Evolutionary conservation across 2,329 filamentous ascomycete species (phyloP).

Genomic region (Colletotrichum godetiae): DNA sequence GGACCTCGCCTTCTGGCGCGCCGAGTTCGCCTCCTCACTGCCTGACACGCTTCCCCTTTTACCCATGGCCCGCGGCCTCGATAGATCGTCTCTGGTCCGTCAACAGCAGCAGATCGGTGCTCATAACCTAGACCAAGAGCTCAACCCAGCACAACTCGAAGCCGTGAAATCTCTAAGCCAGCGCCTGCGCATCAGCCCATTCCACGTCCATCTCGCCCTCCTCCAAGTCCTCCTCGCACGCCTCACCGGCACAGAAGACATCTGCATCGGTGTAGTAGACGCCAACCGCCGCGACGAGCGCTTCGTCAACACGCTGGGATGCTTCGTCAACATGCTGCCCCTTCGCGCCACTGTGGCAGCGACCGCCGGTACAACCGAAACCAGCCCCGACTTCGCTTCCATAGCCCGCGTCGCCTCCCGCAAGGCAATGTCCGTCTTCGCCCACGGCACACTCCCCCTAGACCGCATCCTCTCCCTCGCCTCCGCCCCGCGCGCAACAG

Average conservation of each 20-base stretch:
- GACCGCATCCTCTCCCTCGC: slow-evolving; percentile 59
- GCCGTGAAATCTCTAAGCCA: neutral
- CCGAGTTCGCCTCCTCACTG: neutral
- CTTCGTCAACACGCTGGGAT: slow-evolving; percentile 51
- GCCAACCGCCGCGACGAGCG: slow-evolving; percentile 51
- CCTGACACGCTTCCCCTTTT: neutral
- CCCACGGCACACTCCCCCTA: slow-evolving; percentile 58
- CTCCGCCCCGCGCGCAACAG: slow-evolving; percentile 49
- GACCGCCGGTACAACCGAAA: no score
- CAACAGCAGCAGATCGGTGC: neutral
- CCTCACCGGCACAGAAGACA: slow-evolving; percentile 40
- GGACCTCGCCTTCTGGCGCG: neutral
- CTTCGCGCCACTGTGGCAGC: slow-evolving; percentile 38
- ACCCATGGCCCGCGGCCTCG: neutral
- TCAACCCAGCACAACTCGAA: neutral
- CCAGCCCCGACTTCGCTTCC: slow-evolving; percentile 43
- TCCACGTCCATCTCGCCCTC: slow-evolving; percentile 58
- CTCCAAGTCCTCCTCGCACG: slow-evolving; percentile 37
- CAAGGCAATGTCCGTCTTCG: slow-evolving; percentile 44
- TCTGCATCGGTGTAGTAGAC: slow-evolving; percentile 61
- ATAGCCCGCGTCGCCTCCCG: slow-evolving; percentile 36
- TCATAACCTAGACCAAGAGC: neutral
- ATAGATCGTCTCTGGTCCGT: neutral
- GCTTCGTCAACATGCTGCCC: slow-evolving; percentile 61
- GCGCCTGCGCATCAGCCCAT: slow-evolving; percentile 39